A percentile compares a stretch with the other conserved stretches of the same genome.
Evolutionary conservation across 129 eudicot species (phyloP).

Genomic region (Solidago caesia): DNA sequence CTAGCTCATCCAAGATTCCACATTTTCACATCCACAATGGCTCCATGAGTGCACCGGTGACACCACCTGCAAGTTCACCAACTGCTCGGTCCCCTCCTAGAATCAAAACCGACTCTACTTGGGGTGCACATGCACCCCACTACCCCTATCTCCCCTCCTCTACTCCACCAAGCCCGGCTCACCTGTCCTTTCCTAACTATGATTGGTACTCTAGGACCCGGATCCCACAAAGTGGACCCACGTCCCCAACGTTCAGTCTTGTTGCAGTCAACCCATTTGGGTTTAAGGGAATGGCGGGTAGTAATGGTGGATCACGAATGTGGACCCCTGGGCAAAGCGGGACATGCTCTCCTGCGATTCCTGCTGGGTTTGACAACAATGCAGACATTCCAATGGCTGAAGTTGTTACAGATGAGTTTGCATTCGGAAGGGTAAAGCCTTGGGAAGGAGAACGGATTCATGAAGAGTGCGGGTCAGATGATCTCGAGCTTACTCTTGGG

Average conservation of each 20-base stretch:
- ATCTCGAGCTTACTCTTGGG: constrained; percentile 88
- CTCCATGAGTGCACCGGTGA: constrained; percentile 85
- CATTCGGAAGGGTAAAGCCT: constrained; percentile 74
- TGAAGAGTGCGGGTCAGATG: constrained; percentile 68
- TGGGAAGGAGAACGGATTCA: constrained; percentile 98
- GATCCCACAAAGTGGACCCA: constrained; percentile 42
- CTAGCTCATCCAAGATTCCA: constrained; percentile 57
- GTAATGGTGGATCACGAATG: constrained; percentile 62
- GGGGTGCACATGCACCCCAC: constrained; percentile 48
- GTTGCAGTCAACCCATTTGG: constrained; percentile 72
- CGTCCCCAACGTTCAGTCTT: constrained; percentile 76
- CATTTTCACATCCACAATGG: constrained; percentile 52
- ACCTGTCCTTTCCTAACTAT: constrained; percentile 42
- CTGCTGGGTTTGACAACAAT: constrained; percentile 50
- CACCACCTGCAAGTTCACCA: constrained; percentile 83
- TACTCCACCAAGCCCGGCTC: constrained; percentile 78
- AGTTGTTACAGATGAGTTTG: constrained; percentile 64
- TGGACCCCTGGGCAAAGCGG: constrained; percentile 87
- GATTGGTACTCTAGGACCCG: constrained; percentile 48
- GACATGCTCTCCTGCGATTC: constrained; percentile 78
- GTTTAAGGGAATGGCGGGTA: constrained; percentile 37
- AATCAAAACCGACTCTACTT: constrained; percentile 38
- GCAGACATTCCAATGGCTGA: constrained; percentile 71
- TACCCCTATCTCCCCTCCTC: constrained; percentile 53
- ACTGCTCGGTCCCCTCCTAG: constrained; percentile 56